Base-by-base conservation (phyloP, 495 filamentous ascomycete species). In the Articulospora tetracladia region DNA sequence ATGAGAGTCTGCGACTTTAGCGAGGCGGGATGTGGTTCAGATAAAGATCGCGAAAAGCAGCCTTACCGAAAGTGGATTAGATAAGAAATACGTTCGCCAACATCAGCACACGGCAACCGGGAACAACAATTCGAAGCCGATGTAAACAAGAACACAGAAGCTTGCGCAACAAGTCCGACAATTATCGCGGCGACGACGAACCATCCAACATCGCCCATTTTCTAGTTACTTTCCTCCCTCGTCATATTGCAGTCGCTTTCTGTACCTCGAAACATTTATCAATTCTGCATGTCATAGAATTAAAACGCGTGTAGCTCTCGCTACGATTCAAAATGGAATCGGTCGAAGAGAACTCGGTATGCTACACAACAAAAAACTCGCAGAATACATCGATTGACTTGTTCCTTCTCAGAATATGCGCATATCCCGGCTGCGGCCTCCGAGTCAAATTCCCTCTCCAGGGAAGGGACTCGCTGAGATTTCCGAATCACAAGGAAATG, bases 401-500 rank as follows among this genome's bases (percentile, higher is more conserved):
- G 41, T 58, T 30, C 53, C 27, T 53, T 49, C 26, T 13, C 28
- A 66, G 64, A 52, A 53, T 48, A 67, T 62, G 55, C 61, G 61
- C 47, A 53, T 19, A 53, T 67, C 63, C 10, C 55, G 62, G 48
- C 41, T 66, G 36, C 58, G 44, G 13, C 67, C 60, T 48, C 71
- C 71, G n/a, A 74, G 66, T 63, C 73, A 62, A 47, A 67, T 70
- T 22, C 67, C 66, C 2, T 68, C 66, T 48, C 68, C 70, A 11
- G 68, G 59, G 7, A 73, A 70, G 53, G 62, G 68, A 11, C 67
- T 88, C 4, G 68, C 66, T 48, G 85, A 88, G 60, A 80, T 86
- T 70, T 82, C 83, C 57, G 78, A 84, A 3, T 89, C 89, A 3
- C 78, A 85, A 56, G 84, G 76, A 61, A 94, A 94, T 74, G 76